Base-by-base conservation (phyloP, 139 green algal genomes). In the Nannochloris sp. region DNA sequence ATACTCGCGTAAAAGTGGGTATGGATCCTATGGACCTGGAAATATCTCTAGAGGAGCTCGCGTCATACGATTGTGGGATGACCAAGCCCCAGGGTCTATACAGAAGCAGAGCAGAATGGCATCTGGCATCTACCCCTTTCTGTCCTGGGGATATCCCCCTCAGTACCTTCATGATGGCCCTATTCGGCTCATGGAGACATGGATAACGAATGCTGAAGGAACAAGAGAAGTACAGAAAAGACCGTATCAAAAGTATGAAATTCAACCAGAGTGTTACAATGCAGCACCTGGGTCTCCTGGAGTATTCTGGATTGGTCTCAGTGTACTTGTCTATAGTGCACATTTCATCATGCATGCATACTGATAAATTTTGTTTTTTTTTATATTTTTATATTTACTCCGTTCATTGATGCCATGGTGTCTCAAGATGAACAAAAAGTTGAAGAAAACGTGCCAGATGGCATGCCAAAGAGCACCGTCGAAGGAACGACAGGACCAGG, bases 1-100 rank as follows among this genome's bases (percentile, higher is more conserved):
- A 12, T 76, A 71, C 28, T 51, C 63, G 20, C 40, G 51, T 6
- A 66, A 61, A 17, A 61, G 37, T 8, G 55, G 44, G 37, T 66
- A 45, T 66, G 60, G 60, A 2, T 26, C n/a, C 3, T 66, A 66
- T 55, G 60, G 60, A 6, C 30, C 60, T 14, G 60, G 14, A 56
- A 13, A 45, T 46, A 20, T 44, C 28, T 10, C 16, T 17, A 16
- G 28, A 31, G 60, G 60, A 56, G 33, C 48, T 13, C n/a, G 60
- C 9, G 31, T 66, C 5, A 36, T 66, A 13, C 10, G 36, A 25
- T 53, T 53, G 6, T 53, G 46, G 46, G 46, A 53, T 53, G 46
- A 40, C 8, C 9, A 40, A 12, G 33, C 33, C 33, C 33, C 33
- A 40, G 33, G 6, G 33, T 40, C 33, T 6, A 40, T 40, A 40